Base-by-base conservation (phyloP, 345 rosid species). In the Isatis tinctoria region DNA sequence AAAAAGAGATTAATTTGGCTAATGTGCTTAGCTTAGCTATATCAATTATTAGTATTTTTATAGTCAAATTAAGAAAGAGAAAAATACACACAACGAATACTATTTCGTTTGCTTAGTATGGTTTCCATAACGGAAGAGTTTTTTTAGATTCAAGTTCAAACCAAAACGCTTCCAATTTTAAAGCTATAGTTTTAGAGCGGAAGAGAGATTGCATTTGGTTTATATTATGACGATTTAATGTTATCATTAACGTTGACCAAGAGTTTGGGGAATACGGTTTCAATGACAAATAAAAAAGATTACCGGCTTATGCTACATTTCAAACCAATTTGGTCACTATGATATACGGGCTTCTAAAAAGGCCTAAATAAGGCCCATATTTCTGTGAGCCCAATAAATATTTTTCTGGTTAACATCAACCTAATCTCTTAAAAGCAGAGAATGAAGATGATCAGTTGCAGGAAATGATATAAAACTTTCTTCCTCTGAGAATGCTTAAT, bases 21-120 rank as follows among this genome's bases (percentile, higher is more conserved):
- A 43, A 26, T 27, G 36, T 62, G 54, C 63, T 72, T 39, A 51
- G 53, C 76, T 71, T 16, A n/a, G 67, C 49, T 60, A 9, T n/a
- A 4, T 5, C 54, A 37, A 49, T 48, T 48, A 71, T 36, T 60
- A 2, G 11, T 20, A 39, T 27, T 69, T 35, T 33, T 18, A 22
- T 1, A 0, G 1, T 33, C 37, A 45, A 20, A 48, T 0, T 17
- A 47, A 2, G 18, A 8, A 45, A 16, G 9, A 45, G 10, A 45
- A 41, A 41, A 13, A 33, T 8, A 33, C 37, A 16, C 18, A 43
- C 48, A 43, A 2, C n/a, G 7, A 43, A 8, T 49, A 51, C 12
- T 51, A 51, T 27, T 26, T 12, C 33, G 17, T 26, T 52, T 52
- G 17, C 32, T 52, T 52, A 26, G 4, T 10, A 26, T 52, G 32